Conservation (phyloP, 208 protist genomes). For the Acanthamoeba polyphaga region DNA sequence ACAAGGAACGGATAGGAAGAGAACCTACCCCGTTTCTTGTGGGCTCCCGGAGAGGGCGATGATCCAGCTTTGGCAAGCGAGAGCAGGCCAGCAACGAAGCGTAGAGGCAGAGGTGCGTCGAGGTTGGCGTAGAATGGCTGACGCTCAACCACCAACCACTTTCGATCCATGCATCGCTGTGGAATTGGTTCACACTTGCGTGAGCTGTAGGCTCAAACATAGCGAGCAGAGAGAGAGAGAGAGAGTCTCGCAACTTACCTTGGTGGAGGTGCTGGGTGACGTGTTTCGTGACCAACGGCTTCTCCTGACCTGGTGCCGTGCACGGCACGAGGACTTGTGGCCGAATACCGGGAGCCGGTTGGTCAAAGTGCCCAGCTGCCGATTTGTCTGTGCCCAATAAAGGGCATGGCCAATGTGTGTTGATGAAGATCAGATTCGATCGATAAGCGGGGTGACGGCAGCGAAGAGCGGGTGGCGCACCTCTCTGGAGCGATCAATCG, state of each 20-base stretch:
- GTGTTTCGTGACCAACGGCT: neutral
- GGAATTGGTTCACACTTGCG: neutral
- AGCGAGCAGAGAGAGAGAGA: neutral
- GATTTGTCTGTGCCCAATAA: neutral
- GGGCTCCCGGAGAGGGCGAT: too few relatives aligned
- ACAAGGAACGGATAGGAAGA: too few relatives aligned
- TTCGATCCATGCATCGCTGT: slow-evolving; percentile 9
- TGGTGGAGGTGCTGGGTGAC: slow-evolving; percentile 6
- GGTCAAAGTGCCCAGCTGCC: neutral
- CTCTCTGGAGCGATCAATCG: neutral
- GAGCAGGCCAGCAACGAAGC: neutral
- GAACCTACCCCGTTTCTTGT: too few relatives aligned
- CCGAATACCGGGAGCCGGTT: neutral
- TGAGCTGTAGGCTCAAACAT: neutral
- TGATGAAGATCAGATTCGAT: too few relatives aligned
- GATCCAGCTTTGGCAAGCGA: neutral
- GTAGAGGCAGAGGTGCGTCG: neutral
- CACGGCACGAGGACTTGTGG: neutral
- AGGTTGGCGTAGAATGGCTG: slow-evolving; percentile 28
- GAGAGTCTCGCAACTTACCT: neutral
- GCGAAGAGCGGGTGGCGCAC: neutral
- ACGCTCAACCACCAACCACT: slow-evolving; percentile 54
- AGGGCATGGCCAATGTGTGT: too few relatives aligned
- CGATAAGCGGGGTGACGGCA: neutral
- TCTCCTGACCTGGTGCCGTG: neutral